Base-by-base conservation (phyloP, 2,329 filamentous ascomycete species). In the Teratosphaeria epicoccoides region DNA sequence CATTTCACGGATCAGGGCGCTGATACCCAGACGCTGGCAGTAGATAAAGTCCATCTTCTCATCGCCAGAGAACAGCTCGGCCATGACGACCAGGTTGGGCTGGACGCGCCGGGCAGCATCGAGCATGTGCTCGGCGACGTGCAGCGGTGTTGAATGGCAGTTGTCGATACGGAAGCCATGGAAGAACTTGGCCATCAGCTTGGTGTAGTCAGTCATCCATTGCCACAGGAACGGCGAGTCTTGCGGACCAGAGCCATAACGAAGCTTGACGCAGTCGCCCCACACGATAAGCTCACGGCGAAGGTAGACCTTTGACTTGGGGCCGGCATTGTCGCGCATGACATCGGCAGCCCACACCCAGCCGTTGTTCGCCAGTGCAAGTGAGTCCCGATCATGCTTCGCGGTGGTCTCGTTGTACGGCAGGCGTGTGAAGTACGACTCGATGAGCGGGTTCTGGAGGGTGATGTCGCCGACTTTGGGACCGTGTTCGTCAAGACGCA, bases 261-360 rank as follows among this genome's bases (percentile, higher is more conserved):
- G 84, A 49, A 98, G 78, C 74, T 98, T 98, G 56, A 97, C 93
- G 66, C 94, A 98, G 66, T 98, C 93, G 12, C 91, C 90, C 93
- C 93, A 98, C 25, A 96, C 87, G 59, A 98, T 97, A 55, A 98
- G 88, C 69, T 98, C 89, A 59, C 93, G 82, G 49, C 88, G 82
- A n/a, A 98, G 78, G 64, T 98, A 98, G n/a, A 91, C 89, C 51
- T 84, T 83, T 7, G 91, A 95, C 46, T 87, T 76, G 0, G 89
- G 85, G 0, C 94, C 94, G 25, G 93, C 93, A 63, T 97, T 93
- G 71, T 98, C 93, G 43, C 88, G 79, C 70, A 97, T 79, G 1
- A 93, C 91, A 70, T 97, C 94, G 5, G 91, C 91, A 53, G 88
- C 91, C 93, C 93, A 98, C 7, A 98, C 90, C 93, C 93, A 98